A percentile compares a stretch with the other conserved stretches of the same genome.
Evolutionary conservation across 2,329 filamentous ascomycete genomes (phyloP).

Genomic region (Fusarium sp.): DNA sequence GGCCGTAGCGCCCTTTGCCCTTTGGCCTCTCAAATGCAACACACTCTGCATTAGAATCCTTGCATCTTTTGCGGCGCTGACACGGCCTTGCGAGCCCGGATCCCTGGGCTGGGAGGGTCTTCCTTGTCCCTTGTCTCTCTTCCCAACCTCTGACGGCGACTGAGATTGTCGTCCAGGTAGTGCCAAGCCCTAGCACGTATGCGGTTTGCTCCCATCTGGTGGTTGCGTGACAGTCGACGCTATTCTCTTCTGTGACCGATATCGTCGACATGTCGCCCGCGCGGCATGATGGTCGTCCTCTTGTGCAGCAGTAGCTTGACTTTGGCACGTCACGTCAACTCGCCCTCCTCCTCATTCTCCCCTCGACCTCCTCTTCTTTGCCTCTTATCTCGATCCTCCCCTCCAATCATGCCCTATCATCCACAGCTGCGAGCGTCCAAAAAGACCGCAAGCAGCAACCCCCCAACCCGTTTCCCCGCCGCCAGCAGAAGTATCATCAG

Average conservation of each 20-base stretch:
- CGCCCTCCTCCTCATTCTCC: neutral
- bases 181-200: conserved; percentile 21
- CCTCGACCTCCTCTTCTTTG: neutral
- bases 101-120: conserved; percentile 30
- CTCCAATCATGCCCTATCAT: conserved; percentile 21
- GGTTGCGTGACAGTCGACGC: conserved; percentile 33
- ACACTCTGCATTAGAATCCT: conserved; percentile 40
- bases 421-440: conserved; percentile 1
- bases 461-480: conserved; percentile 13
- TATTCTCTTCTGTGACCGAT: conserved; percentile 31
- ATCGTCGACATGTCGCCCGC: conserved; percentile 11
- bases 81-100: conserved; percentile 30
- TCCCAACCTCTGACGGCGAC: conserved; percentile 9
- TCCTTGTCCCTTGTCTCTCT: conserved; percentile 21
- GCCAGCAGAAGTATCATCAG: conserved; percentile 15
- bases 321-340: conserved; percentile 17
- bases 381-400: conserved; percentile 26
- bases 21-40: conserved; percentile 39
- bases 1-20: conserved; percentile 42
- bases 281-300: conserved; percentile 12
- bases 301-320: neutral
- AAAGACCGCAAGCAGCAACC: conserved; percentile 4
- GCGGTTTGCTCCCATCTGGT: conserved; percentile 28
- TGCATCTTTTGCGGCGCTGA: conserved; percentile 36
- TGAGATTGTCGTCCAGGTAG: conserved; percentile 12